Evolutionary conservation across 2,329 filamentous ascomycete species (phyloP), one percentile per base, ranked within the genome.

Genomic region (Harringtonia aguacate): DNA sequence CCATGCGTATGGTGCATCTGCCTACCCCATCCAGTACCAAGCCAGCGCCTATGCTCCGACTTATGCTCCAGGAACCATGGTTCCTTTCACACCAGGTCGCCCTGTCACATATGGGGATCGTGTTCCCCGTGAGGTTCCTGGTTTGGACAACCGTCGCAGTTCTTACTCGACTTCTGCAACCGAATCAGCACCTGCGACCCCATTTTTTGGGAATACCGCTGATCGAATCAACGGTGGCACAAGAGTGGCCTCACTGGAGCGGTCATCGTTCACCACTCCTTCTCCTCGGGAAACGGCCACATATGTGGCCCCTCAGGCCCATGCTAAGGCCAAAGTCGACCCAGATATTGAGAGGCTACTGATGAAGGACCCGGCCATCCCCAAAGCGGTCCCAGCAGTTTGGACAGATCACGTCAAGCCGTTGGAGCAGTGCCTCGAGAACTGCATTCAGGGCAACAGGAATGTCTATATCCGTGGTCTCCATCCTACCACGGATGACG

Each of bases 381-480:
- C 92, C 18, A 75, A 77, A 50, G 90, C 92, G 41, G 89, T 98
- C 37, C 90, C 90, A 15, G 90, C 92, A 8, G 81, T 88, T 52
- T 89, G 86, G 58, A 88, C 84, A 21, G 89, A 90, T 46, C 85
- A 84, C 56, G 79, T 86, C 67, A 86, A 95, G 72, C 89, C 85
- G 35, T 77, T 97, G 24, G 90, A 95, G 51, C 89, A 95, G 63
- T 94, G 89, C 58, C 72, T 98, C 39, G 86, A 95, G 65, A 97
- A 97, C 57, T 84, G 88, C 47, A 92, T 81, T 46, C 69, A 85
- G 39, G 89, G 89, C 36, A 95, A 97, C 59, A 92, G 88, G 50
- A 98, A 98, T 57, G 90, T 98, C 52, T 98, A 98, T 69, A 95
- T 98, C 51, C 86, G 92, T 48, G 94, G 94, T 17, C 81, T 98